phyloP scores from a whole-genome alignment of 805 yeast genomes.

The Isabelozyma pseudorhagii region DNA sequence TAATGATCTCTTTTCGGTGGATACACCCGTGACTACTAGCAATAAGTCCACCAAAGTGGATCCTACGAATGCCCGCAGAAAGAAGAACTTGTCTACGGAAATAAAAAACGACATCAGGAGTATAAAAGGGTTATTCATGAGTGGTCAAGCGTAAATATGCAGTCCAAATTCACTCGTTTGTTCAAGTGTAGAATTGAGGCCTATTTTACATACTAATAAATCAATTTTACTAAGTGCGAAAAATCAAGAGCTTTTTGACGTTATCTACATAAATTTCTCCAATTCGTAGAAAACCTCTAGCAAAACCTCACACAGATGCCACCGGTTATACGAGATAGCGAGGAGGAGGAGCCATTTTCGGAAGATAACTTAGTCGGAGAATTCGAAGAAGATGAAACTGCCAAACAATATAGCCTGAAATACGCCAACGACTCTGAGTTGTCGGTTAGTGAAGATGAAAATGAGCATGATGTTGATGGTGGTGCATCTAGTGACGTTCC shows the following conservation, averaged over 20 bases:
- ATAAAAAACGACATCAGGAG: conserved; percentile 36
- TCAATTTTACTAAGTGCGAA: not conserved
- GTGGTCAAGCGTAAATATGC: conserved; percentile 28
- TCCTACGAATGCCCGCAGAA: conserved; percentile 3
- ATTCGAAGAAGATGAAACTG: conserved; percentile 10
- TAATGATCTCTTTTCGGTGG: conserved; percentile 23
- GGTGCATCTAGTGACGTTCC: conserved; percentile 6
- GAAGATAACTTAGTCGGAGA: conserved; percentile 5
- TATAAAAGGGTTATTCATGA: conserved; percentile 43
- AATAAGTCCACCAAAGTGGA: not conserved
- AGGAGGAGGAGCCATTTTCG: conserved; percentile 7
- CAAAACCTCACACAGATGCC: conserved; percentile 4
- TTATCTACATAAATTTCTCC: no score
- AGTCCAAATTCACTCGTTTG: not conserved
- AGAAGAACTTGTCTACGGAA: conserved; percentile 30
- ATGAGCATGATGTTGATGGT: not conserved
- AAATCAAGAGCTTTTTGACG: no score
- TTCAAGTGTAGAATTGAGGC: not conserved
- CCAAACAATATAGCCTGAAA: conserved; percentile 1
- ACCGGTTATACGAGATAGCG: conserved; percentile 10
- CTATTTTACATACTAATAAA: no score
- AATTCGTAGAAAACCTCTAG: no score
- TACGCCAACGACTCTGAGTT: conserved; percentile 1
- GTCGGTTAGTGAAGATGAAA: not conserved
- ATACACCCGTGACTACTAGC: conserved; percentile 5